Conservation (phyloP, 78 protist genomes). For the Neovahlkampfia damariscottae region DNA sequence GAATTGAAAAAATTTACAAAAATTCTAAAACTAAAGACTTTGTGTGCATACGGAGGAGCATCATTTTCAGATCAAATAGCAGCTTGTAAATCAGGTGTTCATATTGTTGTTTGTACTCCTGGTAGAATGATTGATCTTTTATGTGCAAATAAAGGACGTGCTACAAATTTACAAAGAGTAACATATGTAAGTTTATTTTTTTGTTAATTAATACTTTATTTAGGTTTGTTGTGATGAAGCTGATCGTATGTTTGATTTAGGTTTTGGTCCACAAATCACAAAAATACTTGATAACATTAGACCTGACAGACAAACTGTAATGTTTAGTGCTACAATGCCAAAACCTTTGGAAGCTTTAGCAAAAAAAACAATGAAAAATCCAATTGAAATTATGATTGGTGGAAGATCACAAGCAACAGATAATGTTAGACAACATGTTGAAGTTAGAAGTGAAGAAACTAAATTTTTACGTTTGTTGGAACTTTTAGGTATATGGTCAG, state of each 20-base stretch:
- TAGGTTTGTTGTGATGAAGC: slow-evolving; percentile 93
- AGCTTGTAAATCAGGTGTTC: not conserved
- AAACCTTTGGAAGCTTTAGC: slow-evolving; percentile 75
- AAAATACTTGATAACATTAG: slow-evolving; percentile 44
- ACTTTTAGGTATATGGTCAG: slow-evolving; percentile 94
- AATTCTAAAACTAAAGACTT: not conserved
- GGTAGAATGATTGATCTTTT: slow-evolving; percentile 6
- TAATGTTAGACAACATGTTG: slow-evolving; percentile 68
- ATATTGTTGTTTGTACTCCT: slow-evolving; percentile 6
- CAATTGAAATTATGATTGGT: slow-evolving; percentile 60
- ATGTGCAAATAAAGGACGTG: not conserved
- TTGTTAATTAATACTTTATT: not conserved
- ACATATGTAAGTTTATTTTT: too few species aligned
- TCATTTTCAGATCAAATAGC: not conserved
- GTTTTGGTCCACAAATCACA: slow-evolving; percentile 77
- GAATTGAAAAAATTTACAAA: not conserved
- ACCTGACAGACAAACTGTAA: slow-evolving; percentile 91
- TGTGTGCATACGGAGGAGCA: slow-evolving; percentile 13
- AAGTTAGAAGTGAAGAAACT: slow-evolving; percentile 2
- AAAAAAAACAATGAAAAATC: slow-evolving; percentile 38
- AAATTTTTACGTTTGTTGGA: slow-evolving; percentile 81
- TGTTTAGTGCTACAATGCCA: slow-evolving; percentile 99
- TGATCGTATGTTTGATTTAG: slow-evolving; percentile 92
- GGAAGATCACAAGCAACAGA: slow-evolving; percentile 60
- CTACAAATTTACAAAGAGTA: not conserved